Percentiles rank a stretch among this genome's conserved stretches.
phyloP scores from a whole-genome alignment of 768 basidiomycete genomes.

The Termitomyces sp. region DNA sequence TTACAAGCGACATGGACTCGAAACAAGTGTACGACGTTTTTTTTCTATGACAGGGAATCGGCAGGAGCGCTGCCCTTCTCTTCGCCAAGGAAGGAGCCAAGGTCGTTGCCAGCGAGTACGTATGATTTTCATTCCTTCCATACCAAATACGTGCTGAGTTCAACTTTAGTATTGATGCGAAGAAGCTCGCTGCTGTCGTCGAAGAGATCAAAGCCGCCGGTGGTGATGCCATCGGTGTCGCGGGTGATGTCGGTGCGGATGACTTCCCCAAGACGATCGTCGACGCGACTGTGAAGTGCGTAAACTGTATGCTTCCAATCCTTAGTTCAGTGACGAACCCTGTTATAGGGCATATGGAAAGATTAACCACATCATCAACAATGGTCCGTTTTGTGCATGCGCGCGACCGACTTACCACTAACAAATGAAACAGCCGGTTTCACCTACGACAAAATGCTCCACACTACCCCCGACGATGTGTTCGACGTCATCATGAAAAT shows the following conservation, averaged over 20 bases:
- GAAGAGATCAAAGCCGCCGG: constrained; percentile 69
- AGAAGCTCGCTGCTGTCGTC: constrained; percentile 58
- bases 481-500: constrained; percentile 81
- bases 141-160: background rate
- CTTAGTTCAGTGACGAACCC: background rate
- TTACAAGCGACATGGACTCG: background rate
- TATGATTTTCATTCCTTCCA: constrained; percentile 1
- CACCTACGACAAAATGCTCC: constrained; percentile 84
- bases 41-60: constrained; percentile 57
- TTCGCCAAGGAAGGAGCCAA: constrained; percentile 86
- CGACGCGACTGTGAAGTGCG: constrained; percentile 69
- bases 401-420: background rate
- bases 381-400: constrained; percentile 35
- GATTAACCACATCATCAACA: constrained; percentile 85
- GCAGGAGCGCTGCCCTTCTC: constrained; percentile 64
- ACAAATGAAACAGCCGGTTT: constrained; percentile 47
- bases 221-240: constrained; percentile 68
- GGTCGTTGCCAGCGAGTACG: constrained; percentile 79
- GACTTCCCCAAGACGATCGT: constrained; percentile 79
- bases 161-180: constrained; percentile 58
- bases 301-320: constrained; percentile 8
- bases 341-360: constrained; percentile 65
- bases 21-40: background rate
- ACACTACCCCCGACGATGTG: constrained; percentile 78
- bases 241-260: constrained; percentile 78